Conservation (phyloP, 768 basidiomycete genomes). For the Tephrocybe sp. region DNA sequence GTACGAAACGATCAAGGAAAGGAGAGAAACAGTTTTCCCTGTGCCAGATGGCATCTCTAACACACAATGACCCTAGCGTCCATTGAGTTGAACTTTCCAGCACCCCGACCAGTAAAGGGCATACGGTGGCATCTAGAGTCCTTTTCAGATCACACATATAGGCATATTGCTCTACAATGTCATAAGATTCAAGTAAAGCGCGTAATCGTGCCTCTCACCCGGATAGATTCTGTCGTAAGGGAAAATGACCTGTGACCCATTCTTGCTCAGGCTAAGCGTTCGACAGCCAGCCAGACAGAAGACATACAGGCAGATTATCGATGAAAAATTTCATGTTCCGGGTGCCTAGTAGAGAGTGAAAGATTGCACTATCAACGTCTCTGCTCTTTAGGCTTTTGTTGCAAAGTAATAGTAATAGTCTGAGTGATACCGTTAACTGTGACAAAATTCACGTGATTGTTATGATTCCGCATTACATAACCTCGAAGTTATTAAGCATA, state of each 20-base stretch:
- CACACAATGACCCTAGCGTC: constrained; percentile 91
- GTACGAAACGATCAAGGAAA: constrained; percentile 95
- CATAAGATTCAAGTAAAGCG: constrained; percentile 7
- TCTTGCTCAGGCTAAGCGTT: background rate
- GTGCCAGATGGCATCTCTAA: constrained; percentile 99
- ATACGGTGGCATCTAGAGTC: constrained; percentile 90
- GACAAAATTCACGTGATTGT: no score
- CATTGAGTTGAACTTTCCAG: background rate
- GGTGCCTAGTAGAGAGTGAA: no score
- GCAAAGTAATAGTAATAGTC: no score
- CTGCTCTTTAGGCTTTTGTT: no score
- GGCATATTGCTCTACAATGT: constrained; percentile 84
- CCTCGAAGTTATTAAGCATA: no score
- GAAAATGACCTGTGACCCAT: constrained; percentile 66
- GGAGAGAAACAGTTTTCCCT: constrained; percentile 94
- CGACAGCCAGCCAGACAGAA: background rate
- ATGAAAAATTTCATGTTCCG: constrained; percentile 90
- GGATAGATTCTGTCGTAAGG: constrained; percentile 96
- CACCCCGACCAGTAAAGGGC: constrained; percentile 1
- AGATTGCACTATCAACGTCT: no score
- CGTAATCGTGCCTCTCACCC: constrained; percentile 44
- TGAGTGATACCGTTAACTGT: no score
- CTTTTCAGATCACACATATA: constrained; percentile 99
- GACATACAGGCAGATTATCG: constrained; percentile 72
- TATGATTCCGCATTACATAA: no score